Evolutionary conservation across 768 basidiomycete species (phyloP).

Genomic region (Tubosaeta sp.): DNA sequence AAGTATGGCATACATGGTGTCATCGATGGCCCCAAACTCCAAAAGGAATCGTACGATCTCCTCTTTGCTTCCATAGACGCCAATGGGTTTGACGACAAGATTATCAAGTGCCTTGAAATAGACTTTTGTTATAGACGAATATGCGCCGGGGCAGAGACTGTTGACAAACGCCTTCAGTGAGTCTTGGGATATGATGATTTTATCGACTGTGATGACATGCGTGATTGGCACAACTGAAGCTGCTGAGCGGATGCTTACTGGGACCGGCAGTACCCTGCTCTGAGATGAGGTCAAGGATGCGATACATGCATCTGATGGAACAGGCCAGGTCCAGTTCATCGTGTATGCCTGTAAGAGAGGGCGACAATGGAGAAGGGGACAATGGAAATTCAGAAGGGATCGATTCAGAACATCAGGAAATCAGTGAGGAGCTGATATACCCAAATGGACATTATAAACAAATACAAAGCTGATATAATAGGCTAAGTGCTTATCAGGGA

Average conservation of each 20-base stretch:
- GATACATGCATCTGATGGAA: conserved; percentile 32
- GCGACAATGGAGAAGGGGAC: too few relatives aligned
- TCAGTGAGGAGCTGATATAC: too few relatives aligned
- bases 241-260: conserved; percentile 30
- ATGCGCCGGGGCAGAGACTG: conserved; percentile 45
- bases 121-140: conserved; percentile 48
- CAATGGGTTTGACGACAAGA: conserved; percentile 44
- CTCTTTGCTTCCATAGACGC: conserved; percentile 52
- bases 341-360: too few relatives aligned
- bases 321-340: conserved; percentile 19
- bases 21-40: conserved; percentile 34
- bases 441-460: too few relatives aligned
- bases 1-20: conserved; percentile 33
- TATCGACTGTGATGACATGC: conserved; percentile 41
- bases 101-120: conserved; percentile 20
- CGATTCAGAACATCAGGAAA: too few relatives aligned
- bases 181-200: conserved; percentile 55
- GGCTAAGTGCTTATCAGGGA: too few relatives aligned
- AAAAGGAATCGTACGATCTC: conserved; percentile 46
- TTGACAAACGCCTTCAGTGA: conserved; percentile 48
- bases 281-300: too few relatives aligned
- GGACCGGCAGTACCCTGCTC: conserved; percentile 36
- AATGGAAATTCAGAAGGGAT: too few relatives aligned
- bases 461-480: conserved; percentile 9
- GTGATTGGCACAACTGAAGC: neutral